These are phyloP conservation scores for Cenchrus americanus DNA, from an alignment of 176 grass and related monocot species.

Conservation along the genomic window DNA sequence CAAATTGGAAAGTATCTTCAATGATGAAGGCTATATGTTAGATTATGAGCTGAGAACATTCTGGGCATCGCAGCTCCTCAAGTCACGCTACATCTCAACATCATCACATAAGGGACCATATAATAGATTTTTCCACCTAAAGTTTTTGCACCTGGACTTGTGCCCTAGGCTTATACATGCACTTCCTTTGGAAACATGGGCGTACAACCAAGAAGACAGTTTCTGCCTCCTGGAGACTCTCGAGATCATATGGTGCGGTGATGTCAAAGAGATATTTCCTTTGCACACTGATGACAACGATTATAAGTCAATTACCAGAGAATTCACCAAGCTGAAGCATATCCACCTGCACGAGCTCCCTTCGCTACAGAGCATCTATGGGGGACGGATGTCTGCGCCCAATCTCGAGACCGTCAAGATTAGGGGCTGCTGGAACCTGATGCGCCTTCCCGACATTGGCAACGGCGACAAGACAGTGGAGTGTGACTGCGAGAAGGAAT, in stretches of 20 bases:
- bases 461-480: background rate
- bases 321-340: background rate
- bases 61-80: slow-evolving; percentile 18
- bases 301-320: background rate
- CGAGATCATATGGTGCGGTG: slow-evolving; percentile 8
- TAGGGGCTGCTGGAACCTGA: slow-evolving; percentile 45
- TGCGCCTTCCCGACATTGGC: background rate
- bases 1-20: background rate
- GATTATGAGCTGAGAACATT: background rate
- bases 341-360: slow-evolving; percentile 33
- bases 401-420: slow-evolving; percentile 8
- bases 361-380: background rate
- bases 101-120: background rate
- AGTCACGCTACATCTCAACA: background rate
- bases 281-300: too few species aligned
- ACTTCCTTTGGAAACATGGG: background rate
- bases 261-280: background rate
- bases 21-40: background rate
- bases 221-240: background rate
- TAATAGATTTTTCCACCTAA: fast-evolving
- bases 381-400: background rate
- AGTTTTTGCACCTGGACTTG: background rate
- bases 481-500: slow-evolving; percentile 40
- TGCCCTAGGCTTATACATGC: slow-evolving; percentile 12
- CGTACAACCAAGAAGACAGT: too few species aligned